phyloP scores from a whole-genome alignment of 2,329 filamentous ascomycete genomes.

The Aspergillus flavus region DNA sequence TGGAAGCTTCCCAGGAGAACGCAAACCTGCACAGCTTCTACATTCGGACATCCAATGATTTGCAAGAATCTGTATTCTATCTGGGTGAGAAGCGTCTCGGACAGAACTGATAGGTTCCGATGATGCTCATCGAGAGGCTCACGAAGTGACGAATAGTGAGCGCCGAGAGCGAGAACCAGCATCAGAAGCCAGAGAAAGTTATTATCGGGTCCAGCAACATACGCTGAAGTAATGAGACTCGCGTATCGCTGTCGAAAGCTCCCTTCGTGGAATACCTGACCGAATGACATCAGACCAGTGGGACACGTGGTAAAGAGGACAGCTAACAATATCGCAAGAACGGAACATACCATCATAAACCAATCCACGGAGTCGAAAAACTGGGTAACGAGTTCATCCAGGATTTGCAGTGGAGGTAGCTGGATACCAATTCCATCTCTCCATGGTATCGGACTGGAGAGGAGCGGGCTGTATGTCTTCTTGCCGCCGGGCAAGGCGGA shows the following conservation, averaged over 20 bases:
- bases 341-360: slow-evolving; percentile 16
- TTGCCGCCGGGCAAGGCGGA: slow-evolving; percentile 1
- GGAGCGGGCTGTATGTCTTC: background rate
- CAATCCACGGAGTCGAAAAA: slow-evolving; percentile 16
- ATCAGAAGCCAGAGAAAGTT: slow-evolving; percentile 12
- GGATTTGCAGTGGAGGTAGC: slow-evolving; percentile 3
- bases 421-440: slow-evolving; percentile 8
- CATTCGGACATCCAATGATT: slow-evolving; percentile 4
- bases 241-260: slow-evolving; percentile 15
- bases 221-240: slow-evolving; percentile 7
- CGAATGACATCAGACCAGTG: background rate
- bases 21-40: slow-evolving; percentile 15
- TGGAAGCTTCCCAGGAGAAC: slow-evolving; percentile 13
- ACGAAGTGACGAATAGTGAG: slow-evolving; percentile 10
- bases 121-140: background rate
- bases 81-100: slow-evolving; percentile 3
- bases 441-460: slow-evolving; percentile 1
- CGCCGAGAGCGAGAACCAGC: slow-evolving; percentile 11
- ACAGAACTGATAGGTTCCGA: slow-evolving; percentile 3
- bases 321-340: background rate
- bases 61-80: slow-evolving; percentile 9
- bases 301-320: background rate
- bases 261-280: slow-evolving; percentile 18
- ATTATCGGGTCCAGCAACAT: slow-evolving; percentile 3
- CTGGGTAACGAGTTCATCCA: slow-evolving; percentile 8